Conservation (phyloP, 2,329 filamentous ascomycete species). For the Ambrosiella xylebori region DNA sequence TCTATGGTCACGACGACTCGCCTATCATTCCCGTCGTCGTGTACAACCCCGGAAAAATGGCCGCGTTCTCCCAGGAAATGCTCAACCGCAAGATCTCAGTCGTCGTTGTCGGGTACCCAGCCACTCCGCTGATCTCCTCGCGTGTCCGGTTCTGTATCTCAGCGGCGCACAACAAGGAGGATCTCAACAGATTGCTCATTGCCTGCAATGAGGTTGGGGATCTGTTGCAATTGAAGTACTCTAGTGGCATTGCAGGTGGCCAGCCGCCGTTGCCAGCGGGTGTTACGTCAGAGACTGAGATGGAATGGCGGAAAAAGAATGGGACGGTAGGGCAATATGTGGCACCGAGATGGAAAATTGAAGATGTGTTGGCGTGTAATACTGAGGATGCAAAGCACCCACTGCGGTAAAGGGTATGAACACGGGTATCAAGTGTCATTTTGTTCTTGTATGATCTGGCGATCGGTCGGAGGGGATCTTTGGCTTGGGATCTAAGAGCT, state of each 20-base stretch:
- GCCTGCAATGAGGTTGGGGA: constrained; percentile 91
- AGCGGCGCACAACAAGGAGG: constrained; percentile 93
- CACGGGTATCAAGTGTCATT: background rate
- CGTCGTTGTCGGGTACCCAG: constrained; percentile 92
- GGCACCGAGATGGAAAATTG: constrained; percentile 68
- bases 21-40: constrained; percentile 89
- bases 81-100: constrained; percentile 93
- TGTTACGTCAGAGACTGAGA: constrained; percentile 53
- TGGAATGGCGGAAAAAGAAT: constrained; percentile 44
- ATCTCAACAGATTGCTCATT: constrained; percentile 72
- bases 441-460: background rate
- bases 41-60: constrained; percentile 98
- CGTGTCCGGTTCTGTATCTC: constrained; percentile 92
- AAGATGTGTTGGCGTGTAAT: constrained; percentile 61
- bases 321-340: constrained; percentile 55
- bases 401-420: constrained; percentile 36
- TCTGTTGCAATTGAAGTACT: constrained; percentile 87
- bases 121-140: constrained; percentile 86
- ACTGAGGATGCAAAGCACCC: constrained; percentile 59
- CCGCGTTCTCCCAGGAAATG: constrained; percentile 97
- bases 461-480: background rate
- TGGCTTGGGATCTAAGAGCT: background rate
- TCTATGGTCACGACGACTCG: constrained; percentile 94
- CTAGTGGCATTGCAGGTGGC: constrained; percentile 85
- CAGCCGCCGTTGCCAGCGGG: constrained; percentile 58